These are phyloP conservation scores for Camellia sinensis DNA, from an alignment of 148 eudicot genomes.

Conservation along the genomic window DNA sequence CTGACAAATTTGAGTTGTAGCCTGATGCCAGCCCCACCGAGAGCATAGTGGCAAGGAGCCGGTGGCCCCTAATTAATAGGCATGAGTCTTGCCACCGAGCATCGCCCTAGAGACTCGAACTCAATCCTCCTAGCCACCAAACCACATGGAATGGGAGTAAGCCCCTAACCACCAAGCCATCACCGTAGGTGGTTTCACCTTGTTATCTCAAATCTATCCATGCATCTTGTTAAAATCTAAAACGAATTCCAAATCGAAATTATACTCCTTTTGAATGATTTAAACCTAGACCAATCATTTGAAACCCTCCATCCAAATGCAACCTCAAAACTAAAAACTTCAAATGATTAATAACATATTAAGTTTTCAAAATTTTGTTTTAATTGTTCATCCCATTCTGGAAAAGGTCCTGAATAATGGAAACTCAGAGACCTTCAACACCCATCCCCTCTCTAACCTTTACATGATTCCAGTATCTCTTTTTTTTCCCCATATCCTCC, in stretches of 20 bases:
- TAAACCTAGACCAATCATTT: not conserved
- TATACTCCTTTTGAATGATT: not conserved
- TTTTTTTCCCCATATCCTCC: not conserved
- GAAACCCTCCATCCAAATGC: not conserved
- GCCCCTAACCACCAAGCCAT: too few species aligned
- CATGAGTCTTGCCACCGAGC: too few species aligned
- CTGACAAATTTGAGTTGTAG: too few species aligned
- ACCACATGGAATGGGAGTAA: too few species aligned
- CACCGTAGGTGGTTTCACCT: not conserved
- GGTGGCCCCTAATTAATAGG: too few species aligned
- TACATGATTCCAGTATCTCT: conserved; percentile 9
- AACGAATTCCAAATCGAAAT: not conserved
- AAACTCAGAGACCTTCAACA: not conserved
- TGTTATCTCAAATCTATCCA: not conserved
- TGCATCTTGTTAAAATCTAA: not conserved
- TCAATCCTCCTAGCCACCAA: too few species aligned
- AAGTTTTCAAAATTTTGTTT: not conserved
- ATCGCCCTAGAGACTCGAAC: too few species aligned
- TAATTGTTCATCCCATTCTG: not conserved
- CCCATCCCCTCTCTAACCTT: not conserved
- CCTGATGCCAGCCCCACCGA: too few species aligned
- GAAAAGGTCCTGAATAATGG: not conserved
- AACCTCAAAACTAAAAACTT: not conserved
- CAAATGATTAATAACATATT: not conserved
- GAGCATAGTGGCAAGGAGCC: too few species aligned